These are phyloP conservation scores for Rhizopogon vinicolor DNA, from an alignment of 768 basidiomycete species.

Conservation along the genomic window DNA sequence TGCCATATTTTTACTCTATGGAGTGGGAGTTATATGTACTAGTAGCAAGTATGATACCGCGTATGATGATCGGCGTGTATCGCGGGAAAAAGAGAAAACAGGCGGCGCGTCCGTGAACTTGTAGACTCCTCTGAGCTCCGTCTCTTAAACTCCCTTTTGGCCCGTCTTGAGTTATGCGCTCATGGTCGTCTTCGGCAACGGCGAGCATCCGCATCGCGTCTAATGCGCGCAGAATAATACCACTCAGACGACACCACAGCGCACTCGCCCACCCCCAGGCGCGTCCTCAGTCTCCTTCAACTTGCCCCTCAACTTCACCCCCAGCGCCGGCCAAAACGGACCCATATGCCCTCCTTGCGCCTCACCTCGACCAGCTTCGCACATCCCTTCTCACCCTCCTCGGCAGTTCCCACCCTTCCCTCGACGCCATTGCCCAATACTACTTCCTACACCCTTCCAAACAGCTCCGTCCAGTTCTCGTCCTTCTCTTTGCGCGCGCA, in stretches of 20 bases:
- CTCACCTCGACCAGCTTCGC: slow-evolving; percentile 70
- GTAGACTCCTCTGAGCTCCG: no score
- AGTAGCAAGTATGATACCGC: neutral
- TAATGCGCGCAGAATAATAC: neutral
- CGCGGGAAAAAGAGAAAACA: slow-evolving; percentile 4
- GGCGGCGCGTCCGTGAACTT: neutral
- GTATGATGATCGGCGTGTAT: neutral
- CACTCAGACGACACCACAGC: slow-evolving; percentile 29
- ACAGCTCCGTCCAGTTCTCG: slow-evolving; percentile 85
- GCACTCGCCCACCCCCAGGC: slow-evolving; percentile 36
- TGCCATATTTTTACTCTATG: neutral
- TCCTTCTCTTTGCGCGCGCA: slow-evolving; percentile 86
- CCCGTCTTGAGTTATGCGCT: slow-evolving; percentile 15
- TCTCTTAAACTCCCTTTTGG: no score
- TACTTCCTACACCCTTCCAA: slow-evolving; percentile 90
- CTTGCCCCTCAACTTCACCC: neutral
- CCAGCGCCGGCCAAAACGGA: slow-evolving; percentile 34
- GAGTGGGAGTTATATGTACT: neutral
- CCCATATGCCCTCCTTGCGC: slow-evolving; percentile 64
- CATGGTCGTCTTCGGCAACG: slow-evolving; percentile 10
- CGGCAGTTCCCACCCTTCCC: slow-evolving; percentile 83
- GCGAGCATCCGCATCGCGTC: slow-evolving; percentile 13
- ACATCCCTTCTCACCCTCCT: slow-evolving; percentile 71
- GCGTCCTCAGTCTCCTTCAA: slow-evolving; percentile 7
- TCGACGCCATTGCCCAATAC: slow-evolving; percentile 85